Base-by-base conservation (phyloP, 495 filamentous ascomycete genomes). In the Aspergillus wentii region DNA sequence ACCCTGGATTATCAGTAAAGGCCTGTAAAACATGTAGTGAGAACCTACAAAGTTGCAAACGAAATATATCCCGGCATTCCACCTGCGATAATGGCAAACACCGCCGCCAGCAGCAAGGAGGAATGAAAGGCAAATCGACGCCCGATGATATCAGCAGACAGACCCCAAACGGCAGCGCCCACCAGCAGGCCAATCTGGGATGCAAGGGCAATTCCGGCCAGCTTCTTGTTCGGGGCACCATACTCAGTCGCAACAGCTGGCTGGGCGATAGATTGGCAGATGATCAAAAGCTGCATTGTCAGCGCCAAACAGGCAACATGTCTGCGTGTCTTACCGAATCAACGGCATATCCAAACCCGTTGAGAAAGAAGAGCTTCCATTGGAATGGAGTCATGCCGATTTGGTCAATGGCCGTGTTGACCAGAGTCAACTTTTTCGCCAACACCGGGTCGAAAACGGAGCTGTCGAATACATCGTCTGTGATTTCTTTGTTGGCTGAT, bases 341-440 rank as follows among this genome's bases (percentile, higher is more conserved):
- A 38, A 85, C 82, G 3, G 79, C 79, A 57, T 68, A 82, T 68
- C 80, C 80, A 55, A 85, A 85, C 18, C 82, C 82, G 41, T 83
- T 76, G 16, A 77, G 54, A 33, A 66, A 64, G 40, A 87, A 87
- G 3, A 87, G 64, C 58, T 84, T 82, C 67, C 69, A 75, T 31
- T 87, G 83, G 48, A 82, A 82, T 18, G 54, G 48, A 1, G 81
- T 85, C 58, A 80, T 82, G 7, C 83, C 81, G 48, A 87, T 85
- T 45, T 85, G 77, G 51, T 87, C 80, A 41, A 87, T 85, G 3
- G 81, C 69, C 79, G 82, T 74, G 53, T 86, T 86, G 41, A 85
- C 71, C 44, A 85, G 52, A 35, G 74, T 67, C 79, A 85, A 85
- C 54, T 85, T 85, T 8, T 72, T 71, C 38, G 75, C 77, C 37